Evolutionary conservation across 805 yeast genomes (phyloP).

Genomic region (Monosporozyma solicola): DNA sequence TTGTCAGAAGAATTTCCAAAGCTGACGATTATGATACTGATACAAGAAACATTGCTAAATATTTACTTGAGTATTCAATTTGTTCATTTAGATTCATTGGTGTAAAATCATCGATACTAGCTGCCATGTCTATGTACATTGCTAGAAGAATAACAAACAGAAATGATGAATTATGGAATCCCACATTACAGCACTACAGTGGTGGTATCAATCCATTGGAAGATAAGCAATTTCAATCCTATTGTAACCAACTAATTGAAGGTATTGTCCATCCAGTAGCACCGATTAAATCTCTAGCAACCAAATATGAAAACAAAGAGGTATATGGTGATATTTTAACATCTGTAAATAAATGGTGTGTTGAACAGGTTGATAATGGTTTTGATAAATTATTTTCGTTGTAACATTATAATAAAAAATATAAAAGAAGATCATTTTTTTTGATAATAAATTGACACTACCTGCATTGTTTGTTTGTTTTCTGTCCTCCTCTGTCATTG

Average conservation of each 20-base stretch:
- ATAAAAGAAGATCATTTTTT: neutral
- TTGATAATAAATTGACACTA: neutral
- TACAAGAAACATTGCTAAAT: constrained; percentile 78
- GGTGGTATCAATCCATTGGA: constrained; percentile 20
- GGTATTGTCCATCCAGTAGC: constrained; percentile 25
- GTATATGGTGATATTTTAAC: constrained; percentile 13
- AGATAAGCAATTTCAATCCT: constrained; percentile 16
- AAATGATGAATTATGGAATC: constrained; percentile 20
- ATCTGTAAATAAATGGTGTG: constrained; percentile 5
- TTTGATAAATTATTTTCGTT: constrained; percentile 6
- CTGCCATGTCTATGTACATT: constrained; percentile 84
- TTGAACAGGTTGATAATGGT: constrained; percentile 1
- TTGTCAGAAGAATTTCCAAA: constrained; percentile 76
- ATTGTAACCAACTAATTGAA: constrained; percentile 18
- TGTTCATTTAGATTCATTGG: constrained; percentile 71
- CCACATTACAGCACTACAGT: constrained; percentile 19
- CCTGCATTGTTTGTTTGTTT: neutral
- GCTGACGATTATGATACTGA: constrained; percentile 85
- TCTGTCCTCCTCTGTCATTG: neutral
- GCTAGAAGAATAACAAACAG: constrained; percentile 49
- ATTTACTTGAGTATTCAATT: constrained; percentile 65
- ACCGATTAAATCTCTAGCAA: constrained; percentile 19
- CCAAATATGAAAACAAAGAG: constrained; percentile 17
- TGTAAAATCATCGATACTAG: constrained; percentile 62
- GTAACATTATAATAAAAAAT: neutral